These are phyloP conservation scores for Ambrosia trifida DNA, from an alignment of 129 eudicot genomes.

Conservation along the genomic window DNA sequence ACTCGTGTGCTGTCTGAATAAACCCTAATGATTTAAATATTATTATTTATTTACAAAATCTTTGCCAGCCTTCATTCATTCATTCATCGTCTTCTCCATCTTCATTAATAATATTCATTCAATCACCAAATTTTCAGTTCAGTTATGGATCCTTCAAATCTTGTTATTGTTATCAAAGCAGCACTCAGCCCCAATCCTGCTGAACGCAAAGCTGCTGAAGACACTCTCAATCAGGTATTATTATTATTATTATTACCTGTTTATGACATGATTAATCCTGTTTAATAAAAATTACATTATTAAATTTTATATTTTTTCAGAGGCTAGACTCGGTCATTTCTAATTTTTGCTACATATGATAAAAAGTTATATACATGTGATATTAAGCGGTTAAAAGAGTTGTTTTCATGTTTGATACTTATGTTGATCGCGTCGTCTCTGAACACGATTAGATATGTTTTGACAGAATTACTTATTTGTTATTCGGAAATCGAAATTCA, in stretches of 20 bases:
- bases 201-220: conserved; percentile 93
- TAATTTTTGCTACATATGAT: no score
- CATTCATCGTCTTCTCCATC: conserved; percentile 5
- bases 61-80: conserved; percentile 28
- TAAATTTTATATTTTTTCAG: no score
- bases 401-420: no score
- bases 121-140: background rate
- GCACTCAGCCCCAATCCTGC: conserved; percentile 90
- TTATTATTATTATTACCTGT: background rate
- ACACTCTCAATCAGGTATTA: conserved; percentile 73
- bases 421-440: no score
- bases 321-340: no score
- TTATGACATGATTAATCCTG: no score
- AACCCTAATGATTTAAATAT: conserved; percentile 64
- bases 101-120: conserved; percentile 29
- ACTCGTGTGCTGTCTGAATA: conserved; percentile 6
- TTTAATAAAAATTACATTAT: no score
- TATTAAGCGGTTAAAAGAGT: no score
- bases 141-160: conserved; percentile 72
- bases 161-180: conserved; percentile 70
- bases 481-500: background rate
- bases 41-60: conserved; percentile 18
- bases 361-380: no score
- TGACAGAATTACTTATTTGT: background rate
- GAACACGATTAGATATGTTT: conserved; percentile 4